Base-by-base conservation (phyloP, 176 grass and related monocot species). In the Raddia distichophylla region DNA sequence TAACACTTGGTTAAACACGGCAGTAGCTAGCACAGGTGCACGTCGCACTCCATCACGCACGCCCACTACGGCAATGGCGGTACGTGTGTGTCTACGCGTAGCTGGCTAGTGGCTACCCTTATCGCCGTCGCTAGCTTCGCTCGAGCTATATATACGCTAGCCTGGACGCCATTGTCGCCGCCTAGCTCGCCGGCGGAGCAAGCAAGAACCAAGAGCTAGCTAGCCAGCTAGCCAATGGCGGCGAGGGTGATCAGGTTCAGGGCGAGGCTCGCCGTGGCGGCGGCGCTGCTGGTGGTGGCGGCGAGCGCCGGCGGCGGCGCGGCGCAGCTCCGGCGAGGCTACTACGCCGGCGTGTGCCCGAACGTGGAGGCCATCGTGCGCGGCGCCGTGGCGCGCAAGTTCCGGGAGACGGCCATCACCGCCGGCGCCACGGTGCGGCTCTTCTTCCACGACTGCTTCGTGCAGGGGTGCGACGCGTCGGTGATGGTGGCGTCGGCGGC, bases 391-490 rank as follows among this genome's bases (percentile, higher is more conserved):
- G 1, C 61, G 9, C 76, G 6, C 10, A 90, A 87, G 84, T 49
- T 90, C 60, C 54, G 52, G 61, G 20, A 83, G 80, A 85, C 87
- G 6, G 12, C 50, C 10, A 60, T 85, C 19, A 60, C 87, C 7
- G 72, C 86, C 18, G 84, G 84, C 49, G 87, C 91, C 65, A 85
- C 78, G 10, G 75, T 90, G 18, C 89, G 71, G 7, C 90, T 92
- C 72, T 86, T 86, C 81, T 92, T 92, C 85, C 90, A 92, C 73
- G 90, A 92, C 87, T 92, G 90, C 71, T 88, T 91, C 48, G 67
- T 73, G 16, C 17, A 73, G 87, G 90, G 91, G 2, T 97, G 91
- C 69, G 91, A 97, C 80, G 94, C 86, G 37, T 97, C 91, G 7
- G 77, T 93, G 19, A 5, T 93, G 2, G 78, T 91, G 32, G 84